Base-by-base conservation (phyloP, 2,329 filamentous ascomycete species). In the Botrytis hyacinthi region DNA sequence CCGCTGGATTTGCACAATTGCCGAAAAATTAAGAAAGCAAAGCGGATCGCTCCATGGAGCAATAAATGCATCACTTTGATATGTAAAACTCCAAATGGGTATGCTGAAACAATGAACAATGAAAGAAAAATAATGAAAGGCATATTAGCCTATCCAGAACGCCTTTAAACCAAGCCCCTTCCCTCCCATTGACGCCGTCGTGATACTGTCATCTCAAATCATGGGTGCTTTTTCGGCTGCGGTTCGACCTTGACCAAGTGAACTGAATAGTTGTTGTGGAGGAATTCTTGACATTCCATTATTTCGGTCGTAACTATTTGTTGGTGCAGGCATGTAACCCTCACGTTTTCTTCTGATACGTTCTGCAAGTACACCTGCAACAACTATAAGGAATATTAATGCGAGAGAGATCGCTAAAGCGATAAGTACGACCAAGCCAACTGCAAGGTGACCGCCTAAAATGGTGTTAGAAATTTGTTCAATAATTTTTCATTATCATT, bases 371-470 rank as follows among this genome's bases (percentile, higher is more conserved):
- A 97, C 89, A 76, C 93, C 93, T 32, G 88, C 88, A 68, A 93
- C 86, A 71, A 97, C 92, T 70, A 97, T 86, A 63, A 95, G 83
- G 82, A 95, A 91, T 79, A 93, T 93, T 74, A 95, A 84, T 42
- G 86, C 92, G 2, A 97, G 88, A 1, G 94, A 88, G 74, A 96
- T 93, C 73, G 90, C 93, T 51, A 97, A 88, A 32, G 89, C 90
- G 76, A 97, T 95, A 20, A 97, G 88, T 57, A 97, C 92, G 72
- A 97, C 87, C 76, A 93, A 92, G 65, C 92, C 93, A 62, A 93
- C 84, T 18, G 92, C 90, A 78, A 96, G 86, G 77, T 90, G 86
- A 68, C 85, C 84, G 75, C 83, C 87, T 87, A 74, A 26, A 42
- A 76, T 73, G 40, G 60, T 22, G 71, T 80, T 77, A 78, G 76